These are phyloP conservation scores for Daldinia sp. DNA, from an alignment of 2,329 filamentous ascomycete species.

Conservation along the genomic window DNA sequence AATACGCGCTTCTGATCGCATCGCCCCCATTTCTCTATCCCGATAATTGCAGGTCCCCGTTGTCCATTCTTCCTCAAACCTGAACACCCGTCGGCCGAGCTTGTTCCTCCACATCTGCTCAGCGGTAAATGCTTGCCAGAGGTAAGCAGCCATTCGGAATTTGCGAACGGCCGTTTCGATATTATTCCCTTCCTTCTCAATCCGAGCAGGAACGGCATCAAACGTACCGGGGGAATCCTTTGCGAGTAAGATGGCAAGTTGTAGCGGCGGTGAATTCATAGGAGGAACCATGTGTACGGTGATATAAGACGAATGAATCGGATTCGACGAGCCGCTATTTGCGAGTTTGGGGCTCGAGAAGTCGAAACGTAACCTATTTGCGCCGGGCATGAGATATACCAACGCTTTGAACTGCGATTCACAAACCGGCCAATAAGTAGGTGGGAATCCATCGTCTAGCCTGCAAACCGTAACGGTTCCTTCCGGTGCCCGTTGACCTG, in stretches of 20 bases:
- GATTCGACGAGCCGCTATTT: slow-evolving; percentile 73
- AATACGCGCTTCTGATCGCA: slow-evolving; percentile 91
- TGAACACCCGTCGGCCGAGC: slow-evolving; percentile 85
- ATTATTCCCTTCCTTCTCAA: slow-evolving; percentile 83
- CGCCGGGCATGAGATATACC: slow-evolving; percentile 89
- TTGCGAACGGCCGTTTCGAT: slow-evolving; percentile 86
- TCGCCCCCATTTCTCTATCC: slow-evolving; percentile 76
- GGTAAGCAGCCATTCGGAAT: slow-evolving; percentile 92
- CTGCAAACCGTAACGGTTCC: slow-evolving; percentile 84
- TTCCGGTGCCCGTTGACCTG: slow-evolving; percentile 75
- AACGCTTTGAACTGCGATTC: slow-evolving; percentile 93
- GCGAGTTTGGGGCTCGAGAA: slow-evolving; percentile 86
- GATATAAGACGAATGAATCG: slow-evolving; percentile 81
- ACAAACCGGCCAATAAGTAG: slow-evolving; percentile 86
- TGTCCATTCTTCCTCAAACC: slow-evolving; percentile 96
- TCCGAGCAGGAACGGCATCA: slow-evolving; percentile 81
- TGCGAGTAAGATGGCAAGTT: slow-evolving; percentile 87
- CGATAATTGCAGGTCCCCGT: slow-evolving; percentile 81
- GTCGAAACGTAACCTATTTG: slow-evolving; percentile 88
- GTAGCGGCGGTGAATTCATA: slow-evolving; percentile 82
- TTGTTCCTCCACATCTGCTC: slow-evolving; percentile 96
- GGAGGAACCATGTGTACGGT: slow-evolving; percentile 89
- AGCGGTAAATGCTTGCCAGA: slow-evolving; percentile 97
- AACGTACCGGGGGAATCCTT: slow-evolving; percentile 90
- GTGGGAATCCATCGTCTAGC: slow-evolving; percentile 86